Conservation (phyloP, 2,329 filamentous ascomycete genomes). For the Aspergillus sp. region DNA sequence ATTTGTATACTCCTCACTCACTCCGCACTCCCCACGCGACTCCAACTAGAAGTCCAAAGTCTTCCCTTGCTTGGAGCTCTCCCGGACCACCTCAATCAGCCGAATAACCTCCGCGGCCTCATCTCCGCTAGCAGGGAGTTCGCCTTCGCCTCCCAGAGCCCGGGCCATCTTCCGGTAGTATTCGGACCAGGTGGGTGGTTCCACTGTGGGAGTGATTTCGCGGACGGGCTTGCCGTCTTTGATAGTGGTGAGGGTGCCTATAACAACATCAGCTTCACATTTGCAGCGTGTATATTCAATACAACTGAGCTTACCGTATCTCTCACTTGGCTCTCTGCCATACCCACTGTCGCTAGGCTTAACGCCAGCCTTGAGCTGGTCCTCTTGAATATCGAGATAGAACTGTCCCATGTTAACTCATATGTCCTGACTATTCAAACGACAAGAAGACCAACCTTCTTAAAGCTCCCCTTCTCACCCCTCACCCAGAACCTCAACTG, state of each 20-base stretch:
- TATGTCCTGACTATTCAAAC: not conserved
- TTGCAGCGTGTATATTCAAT: not conserved
- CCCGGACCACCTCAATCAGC: conserved; percentile 56
- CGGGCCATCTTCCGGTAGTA: conserved; percentile 62
- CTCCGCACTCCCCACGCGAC: not conserved
- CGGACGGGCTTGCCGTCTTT: conserved; percentile 54
- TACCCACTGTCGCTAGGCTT: conserved; percentile 63
- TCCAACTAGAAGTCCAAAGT: conserved; percentile 41
- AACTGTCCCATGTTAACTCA: conserved; percentile 30
- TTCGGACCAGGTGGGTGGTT: conserved; percentile 66
- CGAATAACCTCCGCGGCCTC: conserved; percentile 56
- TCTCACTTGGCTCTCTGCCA: conserved; percentile 61
- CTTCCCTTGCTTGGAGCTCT: conserved; percentile 54
- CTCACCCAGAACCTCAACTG: conserved; percentile 77
- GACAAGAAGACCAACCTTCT: conserved; percentile 51
- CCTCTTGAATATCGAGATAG: conserved; percentile 72
- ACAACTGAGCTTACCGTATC: conserved; percentile 48
- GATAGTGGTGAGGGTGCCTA: conserved; percentile 54
- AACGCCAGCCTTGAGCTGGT: conserved; percentile 66
- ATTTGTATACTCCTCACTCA: not conserved
- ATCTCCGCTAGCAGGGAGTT: conserved; percentile 55
- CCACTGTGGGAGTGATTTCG: conserved; percentile 56
- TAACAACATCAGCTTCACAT: not conserved
- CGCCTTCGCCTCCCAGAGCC: conserved; percentile 53
- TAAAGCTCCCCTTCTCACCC: conserved; percentile 72